Evolutionary conservation across 306 rosid species (phyloP), one percentile per base, ranked within the genome.

Genomic region (Hylodesmum podocarpum): DNA sequence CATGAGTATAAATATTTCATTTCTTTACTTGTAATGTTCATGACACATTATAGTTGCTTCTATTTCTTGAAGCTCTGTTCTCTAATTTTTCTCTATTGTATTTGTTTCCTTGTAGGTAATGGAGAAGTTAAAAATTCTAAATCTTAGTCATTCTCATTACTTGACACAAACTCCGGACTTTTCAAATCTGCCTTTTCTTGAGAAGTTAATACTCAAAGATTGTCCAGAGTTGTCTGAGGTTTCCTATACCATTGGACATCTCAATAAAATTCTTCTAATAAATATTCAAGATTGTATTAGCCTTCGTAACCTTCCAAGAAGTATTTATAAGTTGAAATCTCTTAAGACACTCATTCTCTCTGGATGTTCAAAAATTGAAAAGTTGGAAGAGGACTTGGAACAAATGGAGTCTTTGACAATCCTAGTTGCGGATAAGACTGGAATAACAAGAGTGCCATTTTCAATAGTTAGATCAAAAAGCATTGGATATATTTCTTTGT

Each of bases 121-220:
- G 12, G 33, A 54, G 62, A 79, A 33, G 34, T 16, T 82, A 41
- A 82, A 82, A 75, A 29, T 74, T 49, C 59, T 85, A 1, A 81
- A 86, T 71, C 80, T 86, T 1, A 78, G 86, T 31, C 78, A 81
- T 57, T 86, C 80, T 2, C 25, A 11, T 29, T 14, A 51, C 31
- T 29, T 86, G 22, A 58, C 6, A 29, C 19, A 8, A 16, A 81
- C 80, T 0, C 87, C 90, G 0, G 82, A 81, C 50, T 86, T 83
- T 11, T 74, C 78, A 10, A 64, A 50, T 0, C 6, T 86, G n/a
- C 90, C 86, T 0, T 78, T 70, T 29, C 84, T 86, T 19, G 59
- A 73, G 61, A 75, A 66, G 22, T 27, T 86, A 16, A 13, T 57
- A 34, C 84, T 83, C 3, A 18, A 49, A 25, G 59, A 79, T 49